Percentiles rank a stretch among this genome's conserved stretches.
Evolutionary conservation across 2,329 filamentous ascomycete species (phyloP).

Genomic region (Penicillium sclerotigenum): DNA sequence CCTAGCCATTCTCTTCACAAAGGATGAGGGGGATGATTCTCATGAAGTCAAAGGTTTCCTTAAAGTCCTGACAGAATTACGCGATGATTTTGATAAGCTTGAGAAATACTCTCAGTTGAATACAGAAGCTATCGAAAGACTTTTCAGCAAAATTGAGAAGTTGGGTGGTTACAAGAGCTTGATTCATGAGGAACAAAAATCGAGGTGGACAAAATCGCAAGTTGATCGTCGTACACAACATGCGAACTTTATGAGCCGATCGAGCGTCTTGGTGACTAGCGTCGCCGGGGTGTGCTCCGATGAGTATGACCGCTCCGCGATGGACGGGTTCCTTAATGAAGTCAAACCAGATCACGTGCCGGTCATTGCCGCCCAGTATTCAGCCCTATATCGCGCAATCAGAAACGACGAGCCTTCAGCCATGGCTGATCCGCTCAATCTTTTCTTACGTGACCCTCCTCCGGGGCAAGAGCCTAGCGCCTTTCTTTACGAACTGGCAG

Average conservation of each 20-base stretch:
- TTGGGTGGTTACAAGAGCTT: not conserved
- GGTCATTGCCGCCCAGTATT: not conserved
- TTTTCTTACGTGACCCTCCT: not conserved
- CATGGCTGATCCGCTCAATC: not conserved
- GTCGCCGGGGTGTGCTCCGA: not conserved
- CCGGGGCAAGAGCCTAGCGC: not conserved
- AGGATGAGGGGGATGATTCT: not conserved
- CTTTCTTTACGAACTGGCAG: not conserved
- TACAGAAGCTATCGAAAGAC: conserved; percentile 15
- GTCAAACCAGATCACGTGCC: too few species aligned
- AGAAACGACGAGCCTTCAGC: not conserved
- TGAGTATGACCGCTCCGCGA: not conserved
- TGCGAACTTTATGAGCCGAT: not conserved
- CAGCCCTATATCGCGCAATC: not conserved
- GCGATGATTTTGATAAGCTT: conserved; percentile 11
- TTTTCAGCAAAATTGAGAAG: conserved; percentile 7
- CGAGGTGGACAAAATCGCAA: not conserved
- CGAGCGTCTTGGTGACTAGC: not conserved
- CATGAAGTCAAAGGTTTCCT: too few species aligned
- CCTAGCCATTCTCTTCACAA: not conserved
- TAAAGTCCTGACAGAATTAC: too few species aligned
- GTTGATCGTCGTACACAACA: not conserved
- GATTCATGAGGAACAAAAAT: not conserved
- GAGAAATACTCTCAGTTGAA: conserved; percentile 20
- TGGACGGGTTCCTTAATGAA: too few species aligned